A percentile compares a stretch with the other conserved stretches of the same genome.
These are phyloP conservation scores for Tricholomella constricta DNA, from an alignment of 768 basidiomycete species.

Conservation along the genomic window DNA sequence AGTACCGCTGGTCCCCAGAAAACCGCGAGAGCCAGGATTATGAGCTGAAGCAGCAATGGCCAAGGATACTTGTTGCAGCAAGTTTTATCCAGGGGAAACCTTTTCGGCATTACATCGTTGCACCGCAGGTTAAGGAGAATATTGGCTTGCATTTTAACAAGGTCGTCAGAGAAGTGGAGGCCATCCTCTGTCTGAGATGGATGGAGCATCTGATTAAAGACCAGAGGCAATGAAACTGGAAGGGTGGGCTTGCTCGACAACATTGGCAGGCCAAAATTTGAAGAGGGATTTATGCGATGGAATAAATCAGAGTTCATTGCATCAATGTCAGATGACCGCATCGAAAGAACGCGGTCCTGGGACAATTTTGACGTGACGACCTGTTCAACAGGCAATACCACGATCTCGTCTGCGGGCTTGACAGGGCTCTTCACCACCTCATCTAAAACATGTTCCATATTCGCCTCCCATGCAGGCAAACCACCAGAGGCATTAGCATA, in stretches of 20 bases:
- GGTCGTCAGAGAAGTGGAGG: conserved; percentile 69
- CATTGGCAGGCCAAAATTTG: conserved; percentile 26
- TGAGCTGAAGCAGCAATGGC: conserved; percentile 56
- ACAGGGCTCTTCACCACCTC: conserved; percentile 37
- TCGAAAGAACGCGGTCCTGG: conserved; percentile 60
- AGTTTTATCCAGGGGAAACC: conserved; percentile 70
- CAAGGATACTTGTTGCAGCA: conserved; percentile 80
- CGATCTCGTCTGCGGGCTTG: conserved; percentile 67
- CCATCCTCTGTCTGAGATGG: conserved; percentile 80
- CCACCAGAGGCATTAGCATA: conserved; percentile 74
- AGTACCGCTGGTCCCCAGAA: conserved; percentile 54
- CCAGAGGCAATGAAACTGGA: conserved; percentile 65
- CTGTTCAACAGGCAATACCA: conserved; percentile 79
- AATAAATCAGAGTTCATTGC: conserved; percentile 88
- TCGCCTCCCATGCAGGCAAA: conserved; percentile 74
- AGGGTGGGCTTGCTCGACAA: conserved; percentile 21
- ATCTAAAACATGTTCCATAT: conserved; percentile 66
- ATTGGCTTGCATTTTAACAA: conserved; percentile 71
- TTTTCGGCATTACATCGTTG: conserved; percentile 67
- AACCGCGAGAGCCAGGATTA: conserved; percentile 50
- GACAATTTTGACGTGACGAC: conserved; percentile 68
- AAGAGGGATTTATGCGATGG: conserved; percentile 58
- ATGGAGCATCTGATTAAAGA: conserved; percentile 81
- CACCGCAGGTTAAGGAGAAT: conserved; percentile 81
- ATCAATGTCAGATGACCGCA: conserved; percentile 79